A percentile compares a stretch with the other conserved stretches of the same genome.
These are phyloP conservation scores for Zygoascus hellenicus DNA, from an alignment of 1,139 yeast genomes.

Conservation along the genomic window DNA sequence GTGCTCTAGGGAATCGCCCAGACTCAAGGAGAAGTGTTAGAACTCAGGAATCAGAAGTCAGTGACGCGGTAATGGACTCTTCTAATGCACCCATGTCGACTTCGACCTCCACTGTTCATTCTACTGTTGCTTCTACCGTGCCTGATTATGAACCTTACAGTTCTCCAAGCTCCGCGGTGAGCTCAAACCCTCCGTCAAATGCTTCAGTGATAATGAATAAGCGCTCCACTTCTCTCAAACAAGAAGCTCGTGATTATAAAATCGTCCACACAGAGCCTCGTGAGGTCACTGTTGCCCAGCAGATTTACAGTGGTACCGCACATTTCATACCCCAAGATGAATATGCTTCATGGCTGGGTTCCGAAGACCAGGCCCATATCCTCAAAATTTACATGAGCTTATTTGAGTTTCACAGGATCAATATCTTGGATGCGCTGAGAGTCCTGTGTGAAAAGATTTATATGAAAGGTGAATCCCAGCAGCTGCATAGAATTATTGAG, in stretches of 20 bases:
- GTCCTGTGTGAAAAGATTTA: conserved; percentile 58
- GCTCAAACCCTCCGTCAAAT: conserved; percentile 1
- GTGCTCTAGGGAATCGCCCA: neutral
- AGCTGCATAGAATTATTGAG: conserved; percentile 66
- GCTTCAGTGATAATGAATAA: conserved; percentile 3
- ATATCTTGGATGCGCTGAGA: conserved; percentile 47
- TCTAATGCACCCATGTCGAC: neutral
- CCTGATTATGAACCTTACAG: neutral
- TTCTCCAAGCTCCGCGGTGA: neutral
- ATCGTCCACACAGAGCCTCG: conserved; percentile 2
- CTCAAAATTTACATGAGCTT: conserved; percentile 29
- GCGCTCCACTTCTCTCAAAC: conserved; percentile 6
- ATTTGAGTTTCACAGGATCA: conserved; percentile 27
- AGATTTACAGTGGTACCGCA: conserved; percentile 24
- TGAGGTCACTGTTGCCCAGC: conserved; percentile 18
- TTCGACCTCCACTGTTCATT: neutral
- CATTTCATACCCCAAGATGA: conserved; percentile 23
- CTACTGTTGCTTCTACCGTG: neutral
- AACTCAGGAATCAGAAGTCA: neutral
- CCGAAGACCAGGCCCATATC: conserved; percentile 17
- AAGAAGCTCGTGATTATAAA: conserved; percentile 2
- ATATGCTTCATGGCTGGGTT: conserved; percentile 31
- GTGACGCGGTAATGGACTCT: neutral
- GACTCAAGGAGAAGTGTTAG: neutral
- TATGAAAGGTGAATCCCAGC: conserved; percentile 78